phyloP scores from a whole-genome alignment of 2,329 filamentous ascomycete genomes.

The Canariomyces notabilis region DNA sequence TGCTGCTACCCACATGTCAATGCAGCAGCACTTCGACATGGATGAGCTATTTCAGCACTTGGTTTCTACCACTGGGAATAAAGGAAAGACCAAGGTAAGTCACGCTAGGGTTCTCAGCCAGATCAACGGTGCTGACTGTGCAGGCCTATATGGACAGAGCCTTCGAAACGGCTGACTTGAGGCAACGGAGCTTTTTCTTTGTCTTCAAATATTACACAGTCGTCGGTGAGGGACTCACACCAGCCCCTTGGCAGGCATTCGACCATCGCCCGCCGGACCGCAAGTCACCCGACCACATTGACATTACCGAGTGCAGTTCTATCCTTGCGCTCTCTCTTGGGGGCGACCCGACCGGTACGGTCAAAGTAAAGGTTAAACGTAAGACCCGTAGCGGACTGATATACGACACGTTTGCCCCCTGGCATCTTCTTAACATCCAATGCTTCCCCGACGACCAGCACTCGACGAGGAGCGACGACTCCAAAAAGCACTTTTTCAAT shows the following conservation, averaged over 20 bases:
- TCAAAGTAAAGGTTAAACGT: constrained; percentile 43
- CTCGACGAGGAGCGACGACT: constrained; percentile 51
- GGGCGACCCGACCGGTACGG: constrained; percentile 45
- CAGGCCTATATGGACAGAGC: constrained; percentile 46
- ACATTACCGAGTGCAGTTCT: constrained; percentile 55
- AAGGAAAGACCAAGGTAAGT: constrained; percentile 35
- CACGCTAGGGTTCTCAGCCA: not conserved
- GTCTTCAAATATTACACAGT: constrained; percentile 62
- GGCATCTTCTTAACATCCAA: constrained; percentile 55
- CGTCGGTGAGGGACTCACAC: constrained; percentile 49
- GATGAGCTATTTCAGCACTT: constrained; percentile 54
- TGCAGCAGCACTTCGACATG: constrained; percentile 56
- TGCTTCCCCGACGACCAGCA: constrained; percentile 56
- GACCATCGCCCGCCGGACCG: constrained; percentile 42
- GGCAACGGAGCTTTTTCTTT: constrained; percentile 56
- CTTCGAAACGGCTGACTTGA: constrained; percentile 40
- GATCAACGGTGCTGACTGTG: not conserved
- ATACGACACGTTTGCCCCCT: constrained; percentile 55
- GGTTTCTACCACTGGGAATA: constrained; percentile 42
- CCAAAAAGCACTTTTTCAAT: constrained; percentile 51
- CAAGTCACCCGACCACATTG: constrained; percentile 45
- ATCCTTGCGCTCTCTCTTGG: constrained; percentile 54
- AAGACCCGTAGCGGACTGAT: constrained; percentile 47
- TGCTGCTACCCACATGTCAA: constrained; percentile 53
- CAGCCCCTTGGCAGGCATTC: constrained; percentile 55